These are phyloP conservation scores for Neonectria magnoliae DNA, from an alignment of 2,329 filamentous ascomycete genomes.

Conservation along the genomic window DNA sequence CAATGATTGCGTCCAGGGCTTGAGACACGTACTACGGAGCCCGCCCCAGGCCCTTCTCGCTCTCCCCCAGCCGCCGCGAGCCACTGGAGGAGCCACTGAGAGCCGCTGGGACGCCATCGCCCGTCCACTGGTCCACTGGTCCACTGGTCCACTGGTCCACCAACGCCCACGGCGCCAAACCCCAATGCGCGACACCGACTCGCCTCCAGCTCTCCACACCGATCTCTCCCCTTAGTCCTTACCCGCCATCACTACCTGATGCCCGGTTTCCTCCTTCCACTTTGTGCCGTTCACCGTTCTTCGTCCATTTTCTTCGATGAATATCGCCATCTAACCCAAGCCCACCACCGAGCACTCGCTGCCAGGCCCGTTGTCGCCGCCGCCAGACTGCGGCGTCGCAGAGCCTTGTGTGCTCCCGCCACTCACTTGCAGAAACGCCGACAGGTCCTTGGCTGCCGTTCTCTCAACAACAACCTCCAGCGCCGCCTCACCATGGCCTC, in stretches of 20 bases:
- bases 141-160: conserved; percentile 37
- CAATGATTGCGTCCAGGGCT: conserved; percentile 18
- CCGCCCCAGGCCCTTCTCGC: conserved; percentile 13
- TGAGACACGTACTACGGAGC: conserved; percentile 19
- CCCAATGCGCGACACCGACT: conserved; percentile 41
- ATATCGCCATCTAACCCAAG: conserved; percentile 52
- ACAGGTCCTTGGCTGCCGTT: conserved; percentile 47
- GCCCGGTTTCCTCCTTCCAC: conserved; percentile 58
- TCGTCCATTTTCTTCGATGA: conserved; percentile 58
- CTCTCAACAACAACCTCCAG: conserved; percentile 41
- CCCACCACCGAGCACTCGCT: conserved; percentile 54
- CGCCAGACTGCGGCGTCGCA: conserved; percentile 52
- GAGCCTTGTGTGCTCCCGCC: conserved; percentile 49
- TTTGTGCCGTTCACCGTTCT: conserved; percentile 59
- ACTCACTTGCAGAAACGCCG: conserved; percentile 51
- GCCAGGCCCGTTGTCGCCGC: conserved; percentile 54
- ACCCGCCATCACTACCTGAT: conserved; percentile 51
- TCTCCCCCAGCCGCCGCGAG: conserved; percentile 2
- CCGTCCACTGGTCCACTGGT: conserved; percentile 37
- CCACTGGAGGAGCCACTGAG: conserved; percentile 15
- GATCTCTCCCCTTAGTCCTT: conserved; percentile 34
- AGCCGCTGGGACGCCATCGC: conserved; percentile 34
- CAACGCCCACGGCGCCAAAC: conserved; percentile 35
- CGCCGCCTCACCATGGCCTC: conserved; percentile 46
- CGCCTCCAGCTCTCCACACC: conserved; percentile 28